phyloP scores from a whole-genome alignment of 805 yeast species.

The Kodamaea kakaduensis region DNA sequence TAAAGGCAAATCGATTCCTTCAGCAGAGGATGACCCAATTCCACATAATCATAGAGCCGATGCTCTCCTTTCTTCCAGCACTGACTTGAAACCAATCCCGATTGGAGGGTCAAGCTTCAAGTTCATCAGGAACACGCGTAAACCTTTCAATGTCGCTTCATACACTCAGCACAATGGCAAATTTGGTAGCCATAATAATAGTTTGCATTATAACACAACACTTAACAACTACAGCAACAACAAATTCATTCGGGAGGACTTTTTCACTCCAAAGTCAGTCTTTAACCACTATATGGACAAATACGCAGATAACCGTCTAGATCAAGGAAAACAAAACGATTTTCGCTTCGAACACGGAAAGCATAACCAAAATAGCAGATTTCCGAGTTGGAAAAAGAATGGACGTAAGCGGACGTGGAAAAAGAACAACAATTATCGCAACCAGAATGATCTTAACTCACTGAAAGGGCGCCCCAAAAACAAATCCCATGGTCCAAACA shows the following conservation, averaged over 20 bases:
- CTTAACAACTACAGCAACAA: conserved; percentile 12
- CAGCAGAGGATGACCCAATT: conserved; percentile 13
- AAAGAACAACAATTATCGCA: conserved; percentile 20
- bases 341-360: too few relatives aligned
- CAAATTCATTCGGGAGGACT: conserved; percentile 62
- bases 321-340: conserved; percentile 4
- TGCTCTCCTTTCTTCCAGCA: conserved; percentile 36
- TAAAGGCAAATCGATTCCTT: conserved; percentile 1
- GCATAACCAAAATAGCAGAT: conserved; percentile 16
- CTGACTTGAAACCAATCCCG: conserved; percentile 40
- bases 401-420: conserved; percentile 29
- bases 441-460: conserved; percentile 16
- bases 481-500: conserved; percentile 4
- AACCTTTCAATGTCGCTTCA: conserved; percentile 65
- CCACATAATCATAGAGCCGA: conserved; percentile 42
- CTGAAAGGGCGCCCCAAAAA: conserved; percentile 3
- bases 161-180: conserved; percentile 32
- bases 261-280: conserved; percentile 74
- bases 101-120: conserved; percentile 25
- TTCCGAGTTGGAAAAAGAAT: conserved; percentile 14
- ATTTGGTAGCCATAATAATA: conserved; percentile 5
- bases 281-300: conserved; percentile 69
- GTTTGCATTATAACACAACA: too few relatives aligned
- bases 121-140: conserved; percentile 42
- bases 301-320: conserved; percentile 41